A percentile compares a stretch with the other conserved stretches of the same genome.
Conservation (phyloP, 306 rosid genomes). For the Gleditsia sinensis region DNA sequence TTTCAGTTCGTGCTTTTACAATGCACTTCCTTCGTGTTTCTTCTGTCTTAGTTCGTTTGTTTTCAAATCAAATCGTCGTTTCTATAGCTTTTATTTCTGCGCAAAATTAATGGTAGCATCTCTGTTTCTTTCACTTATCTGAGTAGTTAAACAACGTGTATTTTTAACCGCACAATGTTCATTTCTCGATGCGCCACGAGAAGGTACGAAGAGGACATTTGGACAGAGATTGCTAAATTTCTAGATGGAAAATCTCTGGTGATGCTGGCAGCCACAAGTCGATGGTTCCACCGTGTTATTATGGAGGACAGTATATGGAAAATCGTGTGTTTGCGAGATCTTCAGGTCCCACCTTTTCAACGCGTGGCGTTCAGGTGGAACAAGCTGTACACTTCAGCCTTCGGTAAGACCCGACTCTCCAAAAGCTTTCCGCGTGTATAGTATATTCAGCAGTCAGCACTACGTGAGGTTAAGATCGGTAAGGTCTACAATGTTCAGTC, state of each 20-base stretch:
- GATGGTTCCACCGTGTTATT: slow-evolving; percentile 74
- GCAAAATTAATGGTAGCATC: neutral
- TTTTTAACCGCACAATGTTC: neutral
- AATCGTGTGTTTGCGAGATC: slow-evolving; percentile 76
- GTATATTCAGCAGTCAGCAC: too few relatives aligned
- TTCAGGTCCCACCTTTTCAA: slow-evolving; percentile 69
- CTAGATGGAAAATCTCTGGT: slow-evolving; percentile 83
- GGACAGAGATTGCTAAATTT: slow-evolving; percentile 87
- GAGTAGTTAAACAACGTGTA: neutral
- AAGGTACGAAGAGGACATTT: slow-evolving; percentile 85
- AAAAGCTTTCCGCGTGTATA: slow-evolving; percentile 6
- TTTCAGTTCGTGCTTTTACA: too few relatives aligned
- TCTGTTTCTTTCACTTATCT: neutral
- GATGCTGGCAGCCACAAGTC: slow-evolving; percentile 73
- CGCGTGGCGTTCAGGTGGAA: slow-evolving; percentile 67
- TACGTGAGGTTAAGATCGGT: too few relatives aligned
- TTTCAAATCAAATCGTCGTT: too few relatives aligned
- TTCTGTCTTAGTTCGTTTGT: too few relatives aligned
- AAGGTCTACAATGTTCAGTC: neutral
- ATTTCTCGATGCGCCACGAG: slow-evolving; percentile 28
- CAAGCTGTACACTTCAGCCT: slow-evolving; percentile 76
- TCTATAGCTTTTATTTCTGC: too few relatives aligned
- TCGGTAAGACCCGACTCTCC: slow-evolving; percentile 47
- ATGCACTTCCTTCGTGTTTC: too few relatives aligned
- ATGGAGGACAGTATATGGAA: slow-evolving; percentile 87